phyloP scores from a whole-genome alignment of 805 yeast genomes.

The Starmerella etchellsii region DNA sequence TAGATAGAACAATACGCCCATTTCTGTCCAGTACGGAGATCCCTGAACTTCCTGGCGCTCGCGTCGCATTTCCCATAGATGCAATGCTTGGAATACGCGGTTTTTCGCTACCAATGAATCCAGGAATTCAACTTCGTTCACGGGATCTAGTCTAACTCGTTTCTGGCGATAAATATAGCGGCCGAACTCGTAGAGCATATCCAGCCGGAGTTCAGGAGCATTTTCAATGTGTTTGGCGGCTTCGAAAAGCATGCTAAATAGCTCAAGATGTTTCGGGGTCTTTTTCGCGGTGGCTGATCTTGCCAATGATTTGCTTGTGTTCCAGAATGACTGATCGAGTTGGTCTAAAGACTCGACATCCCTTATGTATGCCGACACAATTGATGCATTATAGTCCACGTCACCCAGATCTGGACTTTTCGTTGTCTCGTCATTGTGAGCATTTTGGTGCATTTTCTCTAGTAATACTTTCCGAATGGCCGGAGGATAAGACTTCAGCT shows the following conservation, averaged over 20 bases:
- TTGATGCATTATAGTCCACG: not conserved
- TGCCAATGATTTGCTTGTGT: conserved; percentile 7
- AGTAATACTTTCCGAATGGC: not conserved
- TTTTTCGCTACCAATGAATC: conserved; percentile 17
- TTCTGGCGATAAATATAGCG: conserved; percentile 15
- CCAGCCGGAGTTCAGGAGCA: conserved; percentile 1
- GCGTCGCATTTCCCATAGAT: conserved; percentile 16
- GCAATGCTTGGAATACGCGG: conserved; percentile 16
- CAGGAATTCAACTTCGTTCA: conserved; percentile 22
- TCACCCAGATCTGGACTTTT: not conserved
- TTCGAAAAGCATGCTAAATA: conserved; percentile 17
- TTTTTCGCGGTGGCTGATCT: not conserved
- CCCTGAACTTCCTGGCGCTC: conserved; percentile 12
- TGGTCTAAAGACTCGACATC: conserved; percentile 4
- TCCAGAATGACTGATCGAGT: conserved; percentile 17
- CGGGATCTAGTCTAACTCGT: conserved; percentile 21
- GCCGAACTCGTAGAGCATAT: conserved; percentile 12
- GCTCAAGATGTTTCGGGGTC: conserved; percentile 5
- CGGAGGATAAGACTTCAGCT: not conserved
- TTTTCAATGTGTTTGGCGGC: conserved; percentile 14
- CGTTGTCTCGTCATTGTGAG: not conserved
- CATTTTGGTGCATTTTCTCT: not conserved
- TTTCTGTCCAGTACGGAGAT: conserved; percentile 18
- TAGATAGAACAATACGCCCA: conserved; percentile 19
- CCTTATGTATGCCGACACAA: not conserved